Percentiles rank a stretch among this genome's conserved stretches.
These are phyloP conservation scores for Hyphodiscus sp. DNA, from an alignment of 2,329 filamentous ascomycete genomes.

Conservation along the genomic window DNA sequence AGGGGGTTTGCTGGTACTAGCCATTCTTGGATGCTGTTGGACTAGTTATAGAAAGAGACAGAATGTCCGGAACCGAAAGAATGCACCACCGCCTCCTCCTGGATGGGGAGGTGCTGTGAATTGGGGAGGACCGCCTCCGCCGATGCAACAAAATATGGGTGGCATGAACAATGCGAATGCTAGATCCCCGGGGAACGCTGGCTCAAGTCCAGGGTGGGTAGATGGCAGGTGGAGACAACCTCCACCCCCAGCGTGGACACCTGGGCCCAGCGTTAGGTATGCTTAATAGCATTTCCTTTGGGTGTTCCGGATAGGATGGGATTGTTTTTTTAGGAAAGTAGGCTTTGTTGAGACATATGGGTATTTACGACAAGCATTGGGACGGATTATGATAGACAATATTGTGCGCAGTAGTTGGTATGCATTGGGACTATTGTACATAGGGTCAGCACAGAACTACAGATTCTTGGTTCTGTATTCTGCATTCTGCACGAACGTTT, in stretches of 20 bases:
- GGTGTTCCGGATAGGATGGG: not conserved
- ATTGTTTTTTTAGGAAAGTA: not conserved
- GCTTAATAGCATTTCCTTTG: not conserved
- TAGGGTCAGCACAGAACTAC: not conserved
- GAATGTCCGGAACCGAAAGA: constrained; percentile 1
- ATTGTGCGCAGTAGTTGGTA: not conserved
- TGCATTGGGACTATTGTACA: not conserved
- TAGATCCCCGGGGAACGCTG: too few relatives aligned
- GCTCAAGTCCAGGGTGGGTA: not conserved
- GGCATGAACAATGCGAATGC: too few relatives aligned
- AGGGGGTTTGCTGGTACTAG: constrained; percentile 65
- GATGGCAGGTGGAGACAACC: not conserved
- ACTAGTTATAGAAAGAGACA: constrained; percentile 40
- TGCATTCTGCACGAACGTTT: constrained; percentile 11
- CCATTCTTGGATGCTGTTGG: constrained; percentile 60
- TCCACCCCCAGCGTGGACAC: not conserved
- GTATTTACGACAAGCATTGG: not conserved
- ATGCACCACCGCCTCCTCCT: constrained; percentile 12
- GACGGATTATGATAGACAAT: not conserved
- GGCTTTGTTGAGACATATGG: not conserved
- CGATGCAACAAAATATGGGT: not conserved
- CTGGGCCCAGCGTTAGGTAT: not conserved
- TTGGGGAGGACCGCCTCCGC: constrained; percentile 2
- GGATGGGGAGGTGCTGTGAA: constrained; percentile 6
- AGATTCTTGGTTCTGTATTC: not conserved